Percentiles rank a stretch among this genome's conserved stretches.
These are phyloP conservation scores for Primulina tabacum DNA, from an alignment of 257 asterid genomes.

Conservation along the genomic window DNA sequence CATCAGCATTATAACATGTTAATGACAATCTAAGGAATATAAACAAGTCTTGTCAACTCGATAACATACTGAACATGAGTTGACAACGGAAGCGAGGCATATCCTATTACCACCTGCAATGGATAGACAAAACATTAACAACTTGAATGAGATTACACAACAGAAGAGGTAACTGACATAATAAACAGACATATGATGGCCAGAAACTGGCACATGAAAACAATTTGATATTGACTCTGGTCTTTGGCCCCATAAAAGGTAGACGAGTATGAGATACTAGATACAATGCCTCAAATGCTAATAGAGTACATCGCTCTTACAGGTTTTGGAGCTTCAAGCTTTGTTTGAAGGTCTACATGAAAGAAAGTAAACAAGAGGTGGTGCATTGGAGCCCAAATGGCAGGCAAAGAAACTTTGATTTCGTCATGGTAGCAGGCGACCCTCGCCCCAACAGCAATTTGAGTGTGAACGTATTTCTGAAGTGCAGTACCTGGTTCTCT, in stretches of 20 bases:
- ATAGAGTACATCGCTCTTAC: conserved; percentile 48
- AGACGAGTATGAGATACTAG: conserved; percentile 16
- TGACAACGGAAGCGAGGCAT: conserved; percentile 85
- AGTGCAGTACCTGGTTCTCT: conserved; percentile 72
- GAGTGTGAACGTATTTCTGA: conserved; percentile 83
- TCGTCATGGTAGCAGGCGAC: conserved; percentile 97
- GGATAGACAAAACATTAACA: conserved; percentile 27
- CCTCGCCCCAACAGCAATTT: conserved; percentile 93
- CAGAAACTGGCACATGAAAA: conserved; percentile 19
- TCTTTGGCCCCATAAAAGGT: conserved; percentile 18
- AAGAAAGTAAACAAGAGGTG: conserved; percentile 93
- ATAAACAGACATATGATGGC: conserved; percentile 1
- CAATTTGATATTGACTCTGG: conserved; percentile 10
- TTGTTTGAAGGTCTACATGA: conserved; percentile 96
- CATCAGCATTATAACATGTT: conserved; percentile 23
- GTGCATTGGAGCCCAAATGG: conserved; percentile 88
- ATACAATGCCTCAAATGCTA: conserved; percentile 23
- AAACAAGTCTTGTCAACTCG: conserved; percentile 17
- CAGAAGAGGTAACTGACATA: conserved; percentile 16
- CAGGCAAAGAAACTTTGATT: conserved; percentile 90
- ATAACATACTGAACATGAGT: conserved; percentile 83
- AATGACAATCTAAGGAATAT: conserved; percentile 10
- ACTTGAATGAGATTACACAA: conserved; percentile 27
- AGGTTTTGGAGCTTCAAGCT: conserved; percentile 95
- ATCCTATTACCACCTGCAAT: conserved; percentile 91